Conservation (phyloP, 331 rosid genomes). For the Spiraea crenata region DNA sequence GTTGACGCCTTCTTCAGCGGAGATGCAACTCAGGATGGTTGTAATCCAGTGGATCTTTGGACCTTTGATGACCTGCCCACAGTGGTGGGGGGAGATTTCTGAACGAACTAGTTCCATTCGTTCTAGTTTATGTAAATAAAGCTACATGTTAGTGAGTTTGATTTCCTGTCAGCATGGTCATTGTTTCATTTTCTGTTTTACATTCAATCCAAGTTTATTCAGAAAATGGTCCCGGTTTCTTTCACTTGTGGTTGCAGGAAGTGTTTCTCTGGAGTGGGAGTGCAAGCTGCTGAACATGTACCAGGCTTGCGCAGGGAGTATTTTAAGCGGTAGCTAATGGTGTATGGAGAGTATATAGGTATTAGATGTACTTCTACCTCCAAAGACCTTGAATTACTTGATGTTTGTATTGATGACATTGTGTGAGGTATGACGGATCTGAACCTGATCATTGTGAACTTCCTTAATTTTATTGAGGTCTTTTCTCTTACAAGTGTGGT, state of each 20-base stretch:
- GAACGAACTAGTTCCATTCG: slow-evolving; percentile 28
- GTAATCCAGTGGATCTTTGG: slow-evolving; percentile 71
- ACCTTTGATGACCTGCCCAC: slow-evolving; percentile 67
- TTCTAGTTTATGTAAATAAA: slow-evolving; percentile 77
- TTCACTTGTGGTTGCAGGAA: slow-evolving; percentile 26
- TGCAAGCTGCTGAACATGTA: slow-evolving; percentile 25
- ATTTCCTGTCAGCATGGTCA: not conserved
- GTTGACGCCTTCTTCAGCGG: slow-evolving; percentile 49
- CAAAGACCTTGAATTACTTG: slow-evolving; percentile 40
- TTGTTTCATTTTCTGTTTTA: not conserved
- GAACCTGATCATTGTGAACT: slow-evolving; percentile 46
- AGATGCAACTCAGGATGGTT: slow-evolving; percentile 61
- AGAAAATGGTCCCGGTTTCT: not conserved
- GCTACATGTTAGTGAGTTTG: slow-evolving; percentile 41
- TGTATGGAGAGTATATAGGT: slow-evolving; percentile 41
- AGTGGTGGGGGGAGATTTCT: slow-evolving; percentile 52
- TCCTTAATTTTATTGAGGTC: slow-evolving; percentile 20
- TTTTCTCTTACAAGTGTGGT: slow-evolving; percentile 6
- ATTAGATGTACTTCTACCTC: slow-evolving; percentile 32
- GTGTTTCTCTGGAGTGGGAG: slow-evolving; percentile 37
- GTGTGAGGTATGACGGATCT: slow-evolving; percentile 36
- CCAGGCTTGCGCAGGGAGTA: slow-evolving; percentile 36
- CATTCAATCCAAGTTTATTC: not conserved
- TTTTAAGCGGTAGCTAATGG: slow-evolving; percentile 43
- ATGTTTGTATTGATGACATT: slow-evolving; percentile 48